A percentile compares a stretch with the other conserved stretches of the same genome.
phyloP scores from a whole-genome alignment of 176 grass and related monocot species.

The Triticum turgidum region DNA sequence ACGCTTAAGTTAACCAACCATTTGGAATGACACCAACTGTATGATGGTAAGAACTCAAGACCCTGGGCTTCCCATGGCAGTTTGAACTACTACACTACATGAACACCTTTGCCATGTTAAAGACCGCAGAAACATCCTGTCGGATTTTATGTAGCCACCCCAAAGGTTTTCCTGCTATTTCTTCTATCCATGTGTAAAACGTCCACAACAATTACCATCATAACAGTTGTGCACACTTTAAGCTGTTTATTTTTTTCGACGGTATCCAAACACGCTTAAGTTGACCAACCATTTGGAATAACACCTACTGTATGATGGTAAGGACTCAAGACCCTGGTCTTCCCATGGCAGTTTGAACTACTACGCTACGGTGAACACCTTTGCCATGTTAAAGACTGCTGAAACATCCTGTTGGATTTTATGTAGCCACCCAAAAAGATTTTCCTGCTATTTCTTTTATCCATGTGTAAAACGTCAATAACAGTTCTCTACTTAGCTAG shows the following conservation, averaged over 20 bases:
- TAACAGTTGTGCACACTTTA: neutral
- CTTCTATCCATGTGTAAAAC: constrained; percentile 2
- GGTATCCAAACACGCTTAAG: neutral
- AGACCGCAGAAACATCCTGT: neutral
- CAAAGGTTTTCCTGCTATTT: constrained; percentile 28
- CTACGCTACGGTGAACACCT: neutral
- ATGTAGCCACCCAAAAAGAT: neutral
- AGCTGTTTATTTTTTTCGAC: constrained; percentile 14
- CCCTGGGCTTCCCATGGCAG: neutral
- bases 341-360: constrained; percentile 7
- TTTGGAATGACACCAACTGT: neutral
- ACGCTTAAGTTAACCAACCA: neutral
- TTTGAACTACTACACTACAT: constrained; percentile 3
- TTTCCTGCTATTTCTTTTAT: constrained; percentile 33
- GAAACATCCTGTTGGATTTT: constrained; percentile 9
- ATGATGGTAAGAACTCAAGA: neutral
- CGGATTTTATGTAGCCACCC: neutral
- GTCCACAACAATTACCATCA: neutral
- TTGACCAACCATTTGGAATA: neutral
- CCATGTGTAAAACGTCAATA: neutral
- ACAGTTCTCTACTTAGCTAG: constrained; percentile 5
- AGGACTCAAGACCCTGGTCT: neutral
- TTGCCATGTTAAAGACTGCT: constrained; percentile 9
- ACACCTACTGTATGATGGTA: neutral
- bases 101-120: constrained; percentile 25